These are phyloP conservation scores for Musa itinerans DNA, from an alignment of 176 grass and related monocot species.

Conservation along the genomic window DNA sequence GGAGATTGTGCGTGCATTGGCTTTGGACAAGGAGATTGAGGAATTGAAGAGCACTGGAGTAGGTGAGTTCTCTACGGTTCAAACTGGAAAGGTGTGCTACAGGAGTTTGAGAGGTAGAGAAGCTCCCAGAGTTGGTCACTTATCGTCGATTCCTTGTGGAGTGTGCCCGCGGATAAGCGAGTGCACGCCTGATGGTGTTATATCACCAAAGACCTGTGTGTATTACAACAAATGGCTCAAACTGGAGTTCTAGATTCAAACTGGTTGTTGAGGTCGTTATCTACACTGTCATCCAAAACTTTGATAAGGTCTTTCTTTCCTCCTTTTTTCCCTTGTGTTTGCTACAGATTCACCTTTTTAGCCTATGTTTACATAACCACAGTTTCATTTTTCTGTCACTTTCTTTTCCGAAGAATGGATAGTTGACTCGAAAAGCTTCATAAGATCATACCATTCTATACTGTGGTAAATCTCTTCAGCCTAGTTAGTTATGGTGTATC, in stretches of 20 bases:
- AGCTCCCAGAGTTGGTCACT: conserved; percentile 21
- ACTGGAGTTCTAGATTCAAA: conserved; percentile 47
- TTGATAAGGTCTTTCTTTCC: no score
- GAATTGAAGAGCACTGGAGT: conserved; percentile 47
- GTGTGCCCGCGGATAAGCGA: conserved; percentile 54
- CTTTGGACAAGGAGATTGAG: conserved; percentile 52
- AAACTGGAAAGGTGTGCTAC: conserved; percentile 39
- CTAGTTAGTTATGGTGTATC: no score
- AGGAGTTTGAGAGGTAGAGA: conserved; percentile 11
- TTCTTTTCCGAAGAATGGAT: no score
- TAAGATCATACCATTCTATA: no score
- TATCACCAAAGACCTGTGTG: conserved; percentile 49
- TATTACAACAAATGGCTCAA: conserved; percentile 66
- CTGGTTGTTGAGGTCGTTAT: neutral
- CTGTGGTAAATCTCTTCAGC: no score
- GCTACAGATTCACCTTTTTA: no score
- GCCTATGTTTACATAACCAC: no score
- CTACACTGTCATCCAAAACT: no score
- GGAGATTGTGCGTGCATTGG: conserved; percentile 46
- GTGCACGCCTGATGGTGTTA: conserved; percentile 48
- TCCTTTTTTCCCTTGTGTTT: no score
- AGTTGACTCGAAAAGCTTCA: no score
- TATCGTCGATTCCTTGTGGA: conserved; percentile 53
- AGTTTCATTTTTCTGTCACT: no score
- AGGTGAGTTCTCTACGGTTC: conserved; percentile 34